Percentiles rank a stretch among this genome's conserved stretches.
Conservation (phyloP, 2,329 filamentous ascomycete species). For the Aspergillus nomiae region DNA sequence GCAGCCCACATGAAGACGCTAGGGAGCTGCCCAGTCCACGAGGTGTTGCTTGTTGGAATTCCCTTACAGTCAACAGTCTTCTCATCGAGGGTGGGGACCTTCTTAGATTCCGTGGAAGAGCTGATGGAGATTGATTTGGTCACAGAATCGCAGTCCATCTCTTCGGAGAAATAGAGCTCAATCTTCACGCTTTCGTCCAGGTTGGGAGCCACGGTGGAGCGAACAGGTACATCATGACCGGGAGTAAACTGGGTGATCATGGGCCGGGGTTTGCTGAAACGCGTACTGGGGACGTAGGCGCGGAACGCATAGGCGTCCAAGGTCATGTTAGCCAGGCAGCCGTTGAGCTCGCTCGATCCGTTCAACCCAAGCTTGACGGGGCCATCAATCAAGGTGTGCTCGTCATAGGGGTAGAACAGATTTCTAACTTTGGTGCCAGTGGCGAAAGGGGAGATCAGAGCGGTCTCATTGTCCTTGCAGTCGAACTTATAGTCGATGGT, state of each 20-base stretch:
- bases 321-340: constrained; percentile 57
- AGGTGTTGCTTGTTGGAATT: constrained; percentile 35
- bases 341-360: constrained; percentile 52
- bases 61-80: constrained; percentile 49
- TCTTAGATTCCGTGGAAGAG: constrained; percentile 55
- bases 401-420: constrained; percentile 63
- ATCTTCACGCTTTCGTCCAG: constrained; percentile 51
- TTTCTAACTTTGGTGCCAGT: constrained; percentile 60
- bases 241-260: constrained; percentile 63
- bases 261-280: constrained; percentile 55
- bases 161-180: constrained; percentile 59
- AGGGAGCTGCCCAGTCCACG: constrained; percentile 56
- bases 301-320: constrained; percentile 61
- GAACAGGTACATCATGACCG: constrained; percentile 61
- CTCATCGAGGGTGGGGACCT: constrained; percentile 47
- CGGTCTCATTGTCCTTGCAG: constrained; percentile 51
- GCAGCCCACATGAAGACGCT: constrained; percentile 58
- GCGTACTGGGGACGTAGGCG: constrained; percentile 58
- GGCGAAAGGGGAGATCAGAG: constrained; percentile 60
- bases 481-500: constrained; percentile 59
- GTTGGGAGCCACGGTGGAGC: constrained; percentile 48
- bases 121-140: constrained; percentile 53
- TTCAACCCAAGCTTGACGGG: constrained; percentile 50
- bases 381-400: constrained; percentile 53
- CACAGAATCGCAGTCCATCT: constrained; percentile 63